Evolutionary conservation across 2,329 filamentous ascomycete species (phyloP).

Genomic region (Fusarium virguliforme): DNA sequence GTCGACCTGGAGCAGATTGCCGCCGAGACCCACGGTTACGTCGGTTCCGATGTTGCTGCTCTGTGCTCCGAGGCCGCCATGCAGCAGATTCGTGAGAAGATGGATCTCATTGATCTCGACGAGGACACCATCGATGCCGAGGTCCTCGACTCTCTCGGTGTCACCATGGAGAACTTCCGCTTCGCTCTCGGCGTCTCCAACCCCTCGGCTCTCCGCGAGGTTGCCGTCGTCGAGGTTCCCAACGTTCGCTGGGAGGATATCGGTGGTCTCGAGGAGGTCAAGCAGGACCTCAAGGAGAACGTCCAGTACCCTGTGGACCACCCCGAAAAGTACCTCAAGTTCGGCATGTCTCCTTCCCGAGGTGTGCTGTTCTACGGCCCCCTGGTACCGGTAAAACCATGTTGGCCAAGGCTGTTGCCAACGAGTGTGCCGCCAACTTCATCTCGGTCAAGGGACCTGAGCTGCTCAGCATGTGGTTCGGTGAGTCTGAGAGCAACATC

Average conservation of each 20-base stretch:
- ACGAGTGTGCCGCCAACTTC: conserved; percentile 99
- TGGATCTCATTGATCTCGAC: conserved; percentile 99
- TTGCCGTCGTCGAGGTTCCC: conserved; percentile 98
- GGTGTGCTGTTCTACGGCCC: conserved; percentile 99
- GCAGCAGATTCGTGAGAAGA: conserved; percentile 99
- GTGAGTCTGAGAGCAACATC: conserved; percentile 99
- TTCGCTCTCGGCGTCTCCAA: conserved; percentile 98
- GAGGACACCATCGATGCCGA: conserved; percentile 99
- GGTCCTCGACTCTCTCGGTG: conserved; percentile 96
- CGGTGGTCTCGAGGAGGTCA: conserved; percentile 97
- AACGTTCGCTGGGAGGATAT: conserved; percentile 99
- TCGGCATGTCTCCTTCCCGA: conserved; percentile 96
- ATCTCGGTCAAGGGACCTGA: conserved; percentile 99
- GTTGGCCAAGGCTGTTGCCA: conserved; percentile 99
- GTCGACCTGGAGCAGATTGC: conserved; percentile 98
- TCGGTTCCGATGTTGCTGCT: conserved; percentile 97
- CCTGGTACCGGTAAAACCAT: conserved; percentile 99
- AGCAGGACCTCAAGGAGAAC: conserved; percentile 98
- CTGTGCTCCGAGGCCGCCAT: conserved; percentile 99
- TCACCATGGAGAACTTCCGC: conserved; percentile 99
- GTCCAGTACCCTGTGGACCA: conserved; percentile 99
- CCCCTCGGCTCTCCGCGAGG: conserved; percentile 97
- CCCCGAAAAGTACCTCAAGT: conserved; percentile 99
- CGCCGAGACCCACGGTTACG: conserved; percentile 98
- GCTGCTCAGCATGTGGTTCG: conserved; percentile 99